Conservation (phyloP, 306 rosid species). For the Calophaca sinica region DNA sequence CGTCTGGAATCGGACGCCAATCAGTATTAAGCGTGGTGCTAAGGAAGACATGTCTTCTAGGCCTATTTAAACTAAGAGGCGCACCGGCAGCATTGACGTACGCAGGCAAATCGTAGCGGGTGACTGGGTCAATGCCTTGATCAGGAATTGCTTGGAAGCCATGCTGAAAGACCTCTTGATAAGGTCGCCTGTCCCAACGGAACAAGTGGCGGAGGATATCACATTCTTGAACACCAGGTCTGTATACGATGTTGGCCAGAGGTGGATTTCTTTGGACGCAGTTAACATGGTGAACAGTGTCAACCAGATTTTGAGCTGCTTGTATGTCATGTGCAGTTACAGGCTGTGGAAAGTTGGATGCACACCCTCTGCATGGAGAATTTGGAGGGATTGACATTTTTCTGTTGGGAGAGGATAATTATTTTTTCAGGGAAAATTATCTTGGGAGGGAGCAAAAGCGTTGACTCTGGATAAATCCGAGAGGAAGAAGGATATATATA, state of each 20-base stretch:
- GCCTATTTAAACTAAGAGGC: neutral
- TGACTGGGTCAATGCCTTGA: neutral
- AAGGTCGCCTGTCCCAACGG: slow-evolving; percentile 18
- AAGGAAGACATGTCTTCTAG: neutral
- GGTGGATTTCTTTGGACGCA: neutral
- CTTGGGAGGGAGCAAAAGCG: too few species aligned
- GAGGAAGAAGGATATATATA: too few species aligned
- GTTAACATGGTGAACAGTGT: neutral
- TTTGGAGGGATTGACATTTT: neutral
- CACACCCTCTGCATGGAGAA: neutral
- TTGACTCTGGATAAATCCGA: too few species aligned
- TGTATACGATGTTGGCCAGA: neutral
- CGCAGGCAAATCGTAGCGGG: neutral
- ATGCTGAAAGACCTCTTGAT: neutral
- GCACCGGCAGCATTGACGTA: neutral
- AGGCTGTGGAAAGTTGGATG: neutral
- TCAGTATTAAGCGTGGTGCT: slow-evolving; percentile 5
- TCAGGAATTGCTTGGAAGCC: slow-evolving; percentile 24
- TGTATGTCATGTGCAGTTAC: neutral
- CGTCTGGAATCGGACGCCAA: neutral
- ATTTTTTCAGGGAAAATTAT: too few species aligned
- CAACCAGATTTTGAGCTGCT: neutral
- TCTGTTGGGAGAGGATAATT: too few species aligned
- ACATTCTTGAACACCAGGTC: rapidly evolving
- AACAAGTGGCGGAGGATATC: neutral